Base-by-base conservation (phyloP, 2,329 filamentous ascomycete genomes). In the Aspergillus glaucus region DNA sequence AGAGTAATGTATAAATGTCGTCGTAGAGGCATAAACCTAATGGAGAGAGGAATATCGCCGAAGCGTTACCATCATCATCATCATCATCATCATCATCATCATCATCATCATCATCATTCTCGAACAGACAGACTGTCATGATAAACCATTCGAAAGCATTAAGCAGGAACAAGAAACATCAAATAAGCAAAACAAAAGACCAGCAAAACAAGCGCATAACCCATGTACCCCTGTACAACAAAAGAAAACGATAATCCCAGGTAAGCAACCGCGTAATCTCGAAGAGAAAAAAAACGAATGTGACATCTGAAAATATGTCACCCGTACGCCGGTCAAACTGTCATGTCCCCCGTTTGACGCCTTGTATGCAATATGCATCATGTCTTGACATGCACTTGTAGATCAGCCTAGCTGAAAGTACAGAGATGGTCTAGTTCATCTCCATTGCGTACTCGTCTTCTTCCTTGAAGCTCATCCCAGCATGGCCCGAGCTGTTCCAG, bases 361-460 rank as follows among this genome's bases (percentile, higher is more conserved):
- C 60, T 49, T 54, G 52, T 62, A 62, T 57, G 54, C 50, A 55
- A 50, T 28, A 55, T 36, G 34, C 34, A 36, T 36, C 41, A 51
- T 53, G 53, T 52, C 44, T 53, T 56, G 54, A 50, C 55, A 54
- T 56, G 50, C 43, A 50, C 47, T 51, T 44, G 49, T 55, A 50
- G 52, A 52, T 52, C 44, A 41, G 51, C 44, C 34, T 21, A 7
- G 17, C 15, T 12, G 15, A 36, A 36, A 19, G 40, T 17, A 32
- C 44, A 19, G 34, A n/a, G 10, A 19, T 12, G 26, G 22, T 9
- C 41, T 59, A 69, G 45, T 64, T 70, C 65, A 76, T 70, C 53
- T 93, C 88, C 87, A 95, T 94, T 63, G 82, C 83, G 63, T 87
- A 95, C 71, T 95, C 91, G 59, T 96, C 91, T 71, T 96, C 91